Percentiles rank a stretch among this genome's conserved stretches.
phyloP scores from a whole-genome alignment of 2,329 filamentous ascomycete genomes.

The Colletotrichum paranaense region DNA sequence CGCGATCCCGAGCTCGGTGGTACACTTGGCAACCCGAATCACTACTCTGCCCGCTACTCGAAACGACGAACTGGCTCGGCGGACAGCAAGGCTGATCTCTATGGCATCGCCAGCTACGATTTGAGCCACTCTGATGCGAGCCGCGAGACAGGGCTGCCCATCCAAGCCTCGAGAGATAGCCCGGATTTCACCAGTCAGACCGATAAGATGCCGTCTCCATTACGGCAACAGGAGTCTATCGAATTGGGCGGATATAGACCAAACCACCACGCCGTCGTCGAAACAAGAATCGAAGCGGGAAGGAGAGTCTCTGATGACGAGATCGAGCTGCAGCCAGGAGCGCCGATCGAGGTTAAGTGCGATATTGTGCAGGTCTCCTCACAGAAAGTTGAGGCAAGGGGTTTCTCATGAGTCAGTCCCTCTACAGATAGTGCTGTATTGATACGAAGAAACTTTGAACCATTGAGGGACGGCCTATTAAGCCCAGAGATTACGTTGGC shows the following conservation, averaged over 20 bases:
- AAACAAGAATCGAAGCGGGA: constrained; percentile 21
- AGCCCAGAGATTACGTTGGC: neutral
- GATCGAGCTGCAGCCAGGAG: neutral
- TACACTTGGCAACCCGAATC: neutral
- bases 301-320: neutral
- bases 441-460: neutral
- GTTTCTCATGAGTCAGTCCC: neutral
- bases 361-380: constrained; percentile 25
- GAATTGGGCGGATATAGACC: neutral
- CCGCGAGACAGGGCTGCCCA: neutral
- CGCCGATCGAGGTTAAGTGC: constrained; percentile 17
- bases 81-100: constrained; percentile 25
- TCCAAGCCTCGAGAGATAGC: neutral
- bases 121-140: neutral
- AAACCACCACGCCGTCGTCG: neutral
- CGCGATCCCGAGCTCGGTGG: constrained; percentile 21
- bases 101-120: constrained; percentile 12
- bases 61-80: neutral
- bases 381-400: neutral
- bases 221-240: neutral
- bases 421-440: neutral
- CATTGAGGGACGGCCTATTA: neutral
- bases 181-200: no score
- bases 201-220: neutral
- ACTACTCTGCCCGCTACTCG: neutral